Evolutionary conservation across 2,329 filamentous ascomycete species (phyloP), one percentile per base, ranked within the genome.

Genomic region (Emergomyces orientalis): DNA sequence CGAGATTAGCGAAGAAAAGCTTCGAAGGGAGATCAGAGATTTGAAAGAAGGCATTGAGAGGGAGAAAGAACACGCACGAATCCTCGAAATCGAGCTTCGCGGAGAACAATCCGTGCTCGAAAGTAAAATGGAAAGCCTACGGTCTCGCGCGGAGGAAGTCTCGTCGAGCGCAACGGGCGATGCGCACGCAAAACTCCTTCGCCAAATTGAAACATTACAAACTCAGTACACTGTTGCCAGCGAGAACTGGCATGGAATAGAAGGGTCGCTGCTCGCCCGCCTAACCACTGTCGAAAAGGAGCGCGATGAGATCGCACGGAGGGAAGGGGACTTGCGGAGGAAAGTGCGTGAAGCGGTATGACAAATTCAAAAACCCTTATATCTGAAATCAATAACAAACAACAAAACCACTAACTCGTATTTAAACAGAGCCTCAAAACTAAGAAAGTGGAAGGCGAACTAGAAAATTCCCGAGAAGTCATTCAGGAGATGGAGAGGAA

Each of bases 241-340:
- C 68, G 91, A 96, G 71, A 99, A 99, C 70, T 99, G 95, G 94
- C 92, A 97, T 72, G 90, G 91, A 0, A 95, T 99, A 65, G 93
- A 99, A 75, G 85, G 89, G 11, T 95, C 90, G 2, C 77, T 99
- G 39, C 83, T 93, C 59, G 86, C 90, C 27, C 85, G 92, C 63
- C 82, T 94, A 13, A 82, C 87, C 3, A 87, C 80, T 59, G 80
- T 97, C 11, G 94, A 99, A 74, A 94, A 89, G 72, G 95, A 99
- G 74, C 86, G 90, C 62, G 92, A 97, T 71, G 94, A 99, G 70
- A 85, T 90, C 9, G 82, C 86, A 59, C 87, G 87, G 68, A 86
- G 90, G 63, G 94, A 99, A 76, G 88, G 85, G 5, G 94, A 97
- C 47, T 85, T 96, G 76, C 84, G 94, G 67, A 90, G 88, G 73